Base-by-base conservation (phyloP, 257 asterid species). In the Buddleja alternifolia region DNA sequence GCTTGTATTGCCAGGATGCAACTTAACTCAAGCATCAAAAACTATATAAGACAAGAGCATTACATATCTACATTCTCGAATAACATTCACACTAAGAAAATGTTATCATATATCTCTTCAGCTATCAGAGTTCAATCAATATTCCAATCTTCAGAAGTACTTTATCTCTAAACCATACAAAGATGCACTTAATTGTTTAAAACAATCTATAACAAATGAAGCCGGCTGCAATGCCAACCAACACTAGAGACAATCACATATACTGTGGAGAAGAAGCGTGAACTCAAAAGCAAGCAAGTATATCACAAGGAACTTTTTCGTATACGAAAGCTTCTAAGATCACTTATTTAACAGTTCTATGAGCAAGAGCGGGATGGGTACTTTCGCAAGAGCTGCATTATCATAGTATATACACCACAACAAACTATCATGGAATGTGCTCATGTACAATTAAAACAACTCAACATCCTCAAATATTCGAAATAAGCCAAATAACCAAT, bases 361-460 rank as follows among this genome's bases (percentile, higher is more conserved):
- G 37, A 70, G 60, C 24, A 6, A 45, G 17, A 25, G 8, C 6
- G 16, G 36, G 16, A 29, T 19, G 16, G 24, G 40, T 12, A 42
- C 32, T 25, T 0, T 32, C 36, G 19, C 52, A 37, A 37, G 46
- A 46, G n/a, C 17, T 3, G 15, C 68, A 34, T 21, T 42, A 40
- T 54, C 44, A 14, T 24, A 39, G 44, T 29, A 42, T 46, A 32
- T 21, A 37, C 36, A 54, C 51, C 14, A 66, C n/a, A 67, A 52
- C 12, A 23, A 36, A 50, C 2, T 9, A 23, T 34, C 50, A 23
- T 12, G 6, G 39, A 56, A 11, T 15, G 63, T 47, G 40, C 45
- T 17, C 11, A 29, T 54, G 21, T 63, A 54, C 72, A 40, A 25
- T 70, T 15, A 55, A 69, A 60, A 74, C 20, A 17, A 47, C 4